A percentile compares a stretch with the other conserved stretches of the same genome.
Evolutionary conservation across 139 green algal genomes (phyloP).

Genomic region (Chlamydomonas sp.): DNA sequence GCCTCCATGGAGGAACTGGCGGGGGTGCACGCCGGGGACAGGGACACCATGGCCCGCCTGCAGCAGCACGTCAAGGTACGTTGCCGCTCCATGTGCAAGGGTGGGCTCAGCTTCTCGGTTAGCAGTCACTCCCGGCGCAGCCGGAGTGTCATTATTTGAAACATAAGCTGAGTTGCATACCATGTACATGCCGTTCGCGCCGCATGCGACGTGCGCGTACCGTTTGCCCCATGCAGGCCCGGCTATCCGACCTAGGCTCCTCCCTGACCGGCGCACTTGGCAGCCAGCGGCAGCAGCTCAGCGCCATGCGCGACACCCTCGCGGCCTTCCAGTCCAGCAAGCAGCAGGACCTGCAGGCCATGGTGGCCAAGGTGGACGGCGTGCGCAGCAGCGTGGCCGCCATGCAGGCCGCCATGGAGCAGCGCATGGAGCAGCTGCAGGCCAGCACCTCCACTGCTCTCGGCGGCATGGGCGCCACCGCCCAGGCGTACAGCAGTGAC

Average conservation of each 20-base stretch:
- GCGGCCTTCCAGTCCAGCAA: constrained; percentile 34
- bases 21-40: constrained; percentile 39
- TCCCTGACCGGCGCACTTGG: constrained; percentile 12
- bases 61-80: constrained; percentile 20
- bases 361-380: constrained; percentile 52
- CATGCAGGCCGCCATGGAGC: constrained; percentile 10
- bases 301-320: constrained; percentile 9
- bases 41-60: constrained; percentile 16
- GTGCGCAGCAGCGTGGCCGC: constrained; percentile 56
- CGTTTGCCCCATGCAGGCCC: constrained; percentile 8
- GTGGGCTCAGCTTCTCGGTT: not conserved
- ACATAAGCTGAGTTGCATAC: too few species aligned
- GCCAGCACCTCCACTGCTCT: not conserved
- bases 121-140: too few species aligned
- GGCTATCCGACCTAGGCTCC: constrained; percentile 21
- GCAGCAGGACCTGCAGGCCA: constrained; percentile 41
- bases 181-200: constrained; percentile 4
- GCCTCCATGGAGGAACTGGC: constrained; percentile 34
- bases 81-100: not conserved
- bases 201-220: not conserved
- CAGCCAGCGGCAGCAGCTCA: constrained; percentile 16
- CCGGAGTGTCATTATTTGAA: not conserved
- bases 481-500: not conserved
- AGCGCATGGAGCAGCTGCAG: not conserved
- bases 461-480: not conserved